phyloP scores from a whole-genome alignment of 2,329 filamentous ascomycete species.

The Calonectria pseudoreteaudii region DNA sequence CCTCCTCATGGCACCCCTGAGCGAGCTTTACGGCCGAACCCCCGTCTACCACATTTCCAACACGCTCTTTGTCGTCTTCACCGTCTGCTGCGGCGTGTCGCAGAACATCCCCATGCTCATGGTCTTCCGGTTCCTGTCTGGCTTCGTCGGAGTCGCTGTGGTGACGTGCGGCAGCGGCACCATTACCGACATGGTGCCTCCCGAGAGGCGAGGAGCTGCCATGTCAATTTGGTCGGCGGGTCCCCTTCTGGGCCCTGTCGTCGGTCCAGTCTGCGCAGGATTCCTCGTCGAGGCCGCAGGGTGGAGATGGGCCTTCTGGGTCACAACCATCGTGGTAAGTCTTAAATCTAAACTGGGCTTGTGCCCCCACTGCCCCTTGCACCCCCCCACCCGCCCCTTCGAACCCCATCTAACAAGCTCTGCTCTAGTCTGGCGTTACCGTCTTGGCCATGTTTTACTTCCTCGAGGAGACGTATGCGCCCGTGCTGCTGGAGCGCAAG shows the following conservation, averaged over 20 bases:
- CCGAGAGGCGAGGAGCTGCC: slow-evolving; percentile 68
- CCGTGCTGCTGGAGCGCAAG: slow-evolving; percentile 66
- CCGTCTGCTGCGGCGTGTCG: slow-evolving; percentile 10
- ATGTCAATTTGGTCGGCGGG: slow-evolving; percentile 72
- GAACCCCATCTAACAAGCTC: slow-evolving; percentile 44
- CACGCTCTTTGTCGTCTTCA: slow-evolving; percentile 20
- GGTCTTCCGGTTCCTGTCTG: slow-evolving; percentile 69
- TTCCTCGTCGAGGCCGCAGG: slow-evolving; percentile 51
- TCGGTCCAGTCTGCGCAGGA: slow-evolving; percentile 60
- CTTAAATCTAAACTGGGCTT: not conserved
- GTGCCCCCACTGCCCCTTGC: not conserved
- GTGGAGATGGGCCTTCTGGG: slow-evolving; percentile 58
- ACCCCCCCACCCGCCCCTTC: not conserved
- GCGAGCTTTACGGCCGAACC: slow-evolving; percentile 23
- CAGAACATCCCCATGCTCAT: slow-evolving; percentile 42
- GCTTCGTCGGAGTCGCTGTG: slow-evolving; percentile 69
- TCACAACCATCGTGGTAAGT: slow-evolving; percentile 27
- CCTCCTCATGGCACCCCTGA: slow-evolving; percentile 17
- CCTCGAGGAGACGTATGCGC: slow-evolving; percentile 64
- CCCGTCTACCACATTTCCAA: slow-evolving; percentile 21
- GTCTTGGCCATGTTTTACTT: not conserved
- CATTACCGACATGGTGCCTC: slow-evolving; percentile 69
- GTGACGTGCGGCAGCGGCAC: slow-evolving; percentile 75
- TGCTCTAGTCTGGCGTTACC: slow-evolving; percentile 6
- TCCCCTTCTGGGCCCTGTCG: slow-evolving; percentile 65